Percentiles rank a stretch among this genome's conserved stretches.
Evolutionary conservation across 108 stramenopile genomes (phyloP).

Genomic region (Cyclotella distinguenda): DNA sequence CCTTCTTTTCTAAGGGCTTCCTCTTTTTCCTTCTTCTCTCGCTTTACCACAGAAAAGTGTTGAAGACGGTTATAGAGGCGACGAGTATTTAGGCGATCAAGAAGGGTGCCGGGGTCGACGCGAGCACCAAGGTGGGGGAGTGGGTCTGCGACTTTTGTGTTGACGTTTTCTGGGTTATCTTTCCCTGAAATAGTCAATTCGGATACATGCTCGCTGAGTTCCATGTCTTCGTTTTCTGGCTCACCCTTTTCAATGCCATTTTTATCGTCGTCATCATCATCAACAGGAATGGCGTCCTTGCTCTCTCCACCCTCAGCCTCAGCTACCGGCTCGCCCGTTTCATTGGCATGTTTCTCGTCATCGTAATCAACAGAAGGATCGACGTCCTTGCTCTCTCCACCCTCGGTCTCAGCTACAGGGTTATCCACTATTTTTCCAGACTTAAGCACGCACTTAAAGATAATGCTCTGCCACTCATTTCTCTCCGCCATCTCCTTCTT

Average conservation of each 20-base stretch:
- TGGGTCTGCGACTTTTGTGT: constrained; percentile 10
- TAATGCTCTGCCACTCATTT: neutral
- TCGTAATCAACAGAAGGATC: constrained; percentile 3
- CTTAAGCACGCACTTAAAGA: neutral
- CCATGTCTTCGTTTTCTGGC: neutral
- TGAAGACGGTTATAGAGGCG: constrained; percentile 24
- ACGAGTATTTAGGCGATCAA: constrained; percentile 43
- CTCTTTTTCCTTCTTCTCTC: neutral
- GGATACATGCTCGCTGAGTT: too few relatives aligned
- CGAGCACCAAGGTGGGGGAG: constrained; percentile 28
- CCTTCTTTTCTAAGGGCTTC: neutral
- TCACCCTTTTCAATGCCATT: neutral
- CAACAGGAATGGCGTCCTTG: constrained; percentile 5
- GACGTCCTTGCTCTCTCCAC: constrained; percentile 6
- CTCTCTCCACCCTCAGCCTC: neutral
- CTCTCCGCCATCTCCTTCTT: constrained; percentile 14
- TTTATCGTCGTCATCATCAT: constrained; percentile 21
- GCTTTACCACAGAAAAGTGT: constrained; percentile 18
- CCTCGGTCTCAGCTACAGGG: neutral
- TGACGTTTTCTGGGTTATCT: constrained; percentile 9
- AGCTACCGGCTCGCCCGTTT: neutral
- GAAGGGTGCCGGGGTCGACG: constrained; percentile 32
- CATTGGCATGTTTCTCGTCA: neutral
- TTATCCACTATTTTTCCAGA: neutral
- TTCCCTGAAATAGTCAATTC: constrained; percentile 8